A percentile compares a stretch with the other conserved stretches of the same genome.
Conservation (phyloP, 306 rosid genomes). For the Vigna radiata region DNA sequence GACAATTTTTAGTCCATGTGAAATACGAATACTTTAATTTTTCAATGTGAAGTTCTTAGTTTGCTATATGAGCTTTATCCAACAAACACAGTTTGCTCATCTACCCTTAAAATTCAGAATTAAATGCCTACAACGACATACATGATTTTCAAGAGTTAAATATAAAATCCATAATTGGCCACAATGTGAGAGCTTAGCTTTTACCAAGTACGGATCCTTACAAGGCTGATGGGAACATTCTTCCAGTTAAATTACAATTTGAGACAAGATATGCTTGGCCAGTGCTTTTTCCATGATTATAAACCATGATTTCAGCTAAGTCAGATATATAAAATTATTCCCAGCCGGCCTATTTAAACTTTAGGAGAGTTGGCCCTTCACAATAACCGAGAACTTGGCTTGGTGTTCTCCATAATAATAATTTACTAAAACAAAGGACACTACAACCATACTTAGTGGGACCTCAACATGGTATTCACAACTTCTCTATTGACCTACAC, state of each 20-base stretch:
- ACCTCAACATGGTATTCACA: neutral
- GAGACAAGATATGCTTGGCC: slow-evolving; percentile 12
- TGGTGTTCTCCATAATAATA: neutral
- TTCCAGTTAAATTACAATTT: slow-evolving; percentile 12
- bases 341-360: neutral
- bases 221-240: slow-evolving; percentile 8
- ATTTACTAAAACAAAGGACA: neutral
- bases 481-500: slow-evolving; percentile 4
- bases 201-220: slow-evolving; percentile 18
- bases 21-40: slow-evolving; percentile 24
- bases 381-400: slow-evolving; percentile 1
- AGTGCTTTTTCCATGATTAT: slow-evolving; percentile 20
- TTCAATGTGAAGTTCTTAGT: slow-evolving; percentile 24
- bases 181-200: slow-evolving; percentile 26
- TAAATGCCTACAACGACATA: slow-evolving; percentile 9
- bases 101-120: slow-evolving; percentile 9
- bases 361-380: neutral
- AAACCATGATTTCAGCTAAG: neutral
- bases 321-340: slow-evolving; percentile 19
- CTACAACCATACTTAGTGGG: neutral
- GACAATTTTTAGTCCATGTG: slow-evolving; percentile 8
- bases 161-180: slow-evolving; percentile 4
- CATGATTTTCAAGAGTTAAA: slow-evolving; percentile 8
- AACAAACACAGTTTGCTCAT: slow-evolving; percentile 5
- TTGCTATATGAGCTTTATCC: slow-evolving; percentile 20